Evolutionary conservation across 768 basidiomycete genomes (phyloP).

Genomic region (Mycena floridula): DNA sequence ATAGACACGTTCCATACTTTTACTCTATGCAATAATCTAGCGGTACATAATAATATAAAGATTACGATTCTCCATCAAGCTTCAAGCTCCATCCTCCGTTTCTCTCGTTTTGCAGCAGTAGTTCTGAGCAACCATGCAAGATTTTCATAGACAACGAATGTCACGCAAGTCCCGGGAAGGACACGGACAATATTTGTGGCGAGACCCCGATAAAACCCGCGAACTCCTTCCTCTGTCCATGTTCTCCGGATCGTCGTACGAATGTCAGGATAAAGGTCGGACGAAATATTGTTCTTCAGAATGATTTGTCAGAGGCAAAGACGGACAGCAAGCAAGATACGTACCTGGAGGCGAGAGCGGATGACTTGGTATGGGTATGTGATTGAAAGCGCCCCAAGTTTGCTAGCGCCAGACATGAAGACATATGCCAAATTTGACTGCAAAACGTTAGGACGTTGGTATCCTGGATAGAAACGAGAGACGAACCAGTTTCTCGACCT

Average conservation of each 20-base stretch:
- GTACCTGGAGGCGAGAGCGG: conserved; percentile 86
- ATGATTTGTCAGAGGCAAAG: neutral
- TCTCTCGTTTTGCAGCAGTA: conserved; percentile 49
- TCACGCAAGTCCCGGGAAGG: conserved; percentile 94
- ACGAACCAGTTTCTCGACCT: conserved; percentile 84
- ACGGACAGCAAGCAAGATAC: conserved; percentile 10
- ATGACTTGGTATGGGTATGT: conserved; percentile 99
- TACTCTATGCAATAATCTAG: no score
- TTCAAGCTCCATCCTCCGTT: neutral
- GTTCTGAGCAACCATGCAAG: conserved; percentile 76
- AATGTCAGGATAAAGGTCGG: conserved; percentile 75
- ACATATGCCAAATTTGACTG: conserved; percentile 92
- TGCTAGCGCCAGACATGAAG: conserved; percentile 86
- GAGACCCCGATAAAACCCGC: conserved; percentile 92
- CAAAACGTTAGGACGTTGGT: neutral
- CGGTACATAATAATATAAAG: no score
- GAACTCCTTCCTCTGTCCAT: conserved; percentile 71
- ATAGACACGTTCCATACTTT: no score
- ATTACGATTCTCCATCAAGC: no score
- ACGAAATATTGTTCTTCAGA: conserved; percentile 57
- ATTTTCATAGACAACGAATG: conserved; percentile 97
- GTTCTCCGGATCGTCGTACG: conserved; percentile 75
- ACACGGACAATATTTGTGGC: conserved; percentile 93
- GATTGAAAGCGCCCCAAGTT: conserved; percentile 70
- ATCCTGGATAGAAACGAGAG: conserved; percentile 1